A percentile compares a stretch with the other conserved stretches of the same genome.
These are phyloP conservation scores for Nyssa sinensis DNA, from an alignment of 148 eudicot species.

Conservation along the genomic window DNA sequence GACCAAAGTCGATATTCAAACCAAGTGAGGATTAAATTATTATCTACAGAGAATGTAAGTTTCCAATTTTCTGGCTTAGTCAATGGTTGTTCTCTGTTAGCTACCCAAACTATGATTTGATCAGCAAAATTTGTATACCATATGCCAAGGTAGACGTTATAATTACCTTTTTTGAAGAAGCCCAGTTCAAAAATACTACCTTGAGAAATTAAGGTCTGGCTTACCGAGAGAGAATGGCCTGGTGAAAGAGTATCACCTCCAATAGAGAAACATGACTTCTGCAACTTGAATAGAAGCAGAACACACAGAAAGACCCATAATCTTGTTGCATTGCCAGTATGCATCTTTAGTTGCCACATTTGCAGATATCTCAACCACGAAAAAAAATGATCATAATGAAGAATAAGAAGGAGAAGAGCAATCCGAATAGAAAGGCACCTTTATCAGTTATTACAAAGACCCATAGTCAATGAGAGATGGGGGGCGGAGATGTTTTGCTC, in stretches of 20 bases:
- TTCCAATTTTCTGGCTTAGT: not conserved
- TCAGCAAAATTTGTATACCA: constrained; percentile 12
- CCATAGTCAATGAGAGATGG: too few species aligned
- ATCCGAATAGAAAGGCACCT: not conserved
- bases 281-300: not conserved
- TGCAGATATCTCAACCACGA: not conserved
- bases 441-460: too few species aligned
- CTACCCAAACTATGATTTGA: constrained; percentile 16
- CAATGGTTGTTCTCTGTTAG: constrained; percentile 15
- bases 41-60: constrained; percentile 12
- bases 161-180: constrained; percentile 6
- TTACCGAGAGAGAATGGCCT: constrained; percentile 7
- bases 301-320: constrained; percentile 6
- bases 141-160: constrained; percentile 18
- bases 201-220: constrained; percentile 4
- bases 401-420: not conserved
- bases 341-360: not conserved
- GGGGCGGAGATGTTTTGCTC: too few species aligned
- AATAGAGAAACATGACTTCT: not conserved
- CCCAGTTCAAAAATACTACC: constrained; percentile 18
- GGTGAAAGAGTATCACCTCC: not conserved
- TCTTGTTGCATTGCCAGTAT: not conserved
- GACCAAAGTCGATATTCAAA: constrained; percentile 2
- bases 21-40: constrained; percentile 7
- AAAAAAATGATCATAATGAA: not conserved